Evolutionary conservation across 2,329 filamentous ascomycete species (phyloP).

Genomic region (Lachnum nothofagi): DNA sequence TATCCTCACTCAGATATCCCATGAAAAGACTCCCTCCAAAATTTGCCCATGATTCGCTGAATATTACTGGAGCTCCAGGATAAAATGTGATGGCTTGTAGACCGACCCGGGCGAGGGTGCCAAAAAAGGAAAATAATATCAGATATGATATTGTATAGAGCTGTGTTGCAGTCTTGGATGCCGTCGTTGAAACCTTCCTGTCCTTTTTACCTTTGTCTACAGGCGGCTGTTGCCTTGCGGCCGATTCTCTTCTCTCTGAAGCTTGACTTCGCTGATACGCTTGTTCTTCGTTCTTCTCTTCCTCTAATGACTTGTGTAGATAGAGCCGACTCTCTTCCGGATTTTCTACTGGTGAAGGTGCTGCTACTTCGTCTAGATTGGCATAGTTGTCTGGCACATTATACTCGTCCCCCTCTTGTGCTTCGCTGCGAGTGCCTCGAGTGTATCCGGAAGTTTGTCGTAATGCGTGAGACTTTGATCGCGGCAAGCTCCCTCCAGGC

Average conservation of each 20-base stretch:
- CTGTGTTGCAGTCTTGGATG: constrained; percentile 51
- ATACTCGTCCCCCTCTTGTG: constrained; percentile 13
- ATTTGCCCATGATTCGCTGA: constrained; percentile 81
- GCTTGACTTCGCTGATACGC: constrained; percentile 16
- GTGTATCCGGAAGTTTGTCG: too few species aligned
- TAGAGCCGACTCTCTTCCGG: constrained; percentile 36
- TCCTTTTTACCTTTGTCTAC: constrained; percentile 6
- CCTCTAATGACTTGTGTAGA: constrained; percentile 39
- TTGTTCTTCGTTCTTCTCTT: constrained; percentile 22
- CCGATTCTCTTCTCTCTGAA: constrained; percentile 3
- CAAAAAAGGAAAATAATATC: constrained; percentile 77
- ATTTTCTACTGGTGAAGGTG: constrained; percentile 42
- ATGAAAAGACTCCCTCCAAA: constrained; percentile 75
- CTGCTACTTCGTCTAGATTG: constrained; percentile 41
- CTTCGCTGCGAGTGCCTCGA: constrained; percentile 1
- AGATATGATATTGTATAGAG: constrained; percentile 76
- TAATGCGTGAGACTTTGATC: too few species aligned
- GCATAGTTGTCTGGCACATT: constrained; percentile 32
- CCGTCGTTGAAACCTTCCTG: constrained; percentile 15
- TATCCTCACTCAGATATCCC: constrained; percentile 79
- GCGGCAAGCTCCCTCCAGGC: too few species aligned
- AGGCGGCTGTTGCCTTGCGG: not conserved
- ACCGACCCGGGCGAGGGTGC: constrained; percentile 77
- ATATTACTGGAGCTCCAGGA: constrained; percentile 67
- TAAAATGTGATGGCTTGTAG: constrained; percentile 76